Base-by-base conservation (phyloP, 2,329 filamentous ascomycete genomes). In the Sclerotiophoma versabilis region DNA sequence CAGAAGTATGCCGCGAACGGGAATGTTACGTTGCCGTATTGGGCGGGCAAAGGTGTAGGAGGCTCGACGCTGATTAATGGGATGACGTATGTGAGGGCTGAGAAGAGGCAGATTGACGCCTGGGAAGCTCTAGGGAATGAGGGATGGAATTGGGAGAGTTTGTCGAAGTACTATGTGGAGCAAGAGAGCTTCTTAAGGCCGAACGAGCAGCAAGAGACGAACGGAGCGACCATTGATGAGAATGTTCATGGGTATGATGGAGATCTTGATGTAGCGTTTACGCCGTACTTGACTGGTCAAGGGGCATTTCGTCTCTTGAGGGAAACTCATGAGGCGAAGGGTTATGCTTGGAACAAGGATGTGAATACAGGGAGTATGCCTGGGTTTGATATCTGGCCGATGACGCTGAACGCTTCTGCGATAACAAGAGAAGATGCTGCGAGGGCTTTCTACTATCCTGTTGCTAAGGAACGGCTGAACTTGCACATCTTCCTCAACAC, bases 361-460 rank as follows among this genome's bases (percentile, higher is more conserved):
- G 53, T 74, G 1, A 80, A 81, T 59, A 70, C 68, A 11, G 79
- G 80, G 4, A 49, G 62, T 11, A 75, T 81, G 75, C 59, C 72
- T n/a, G 80, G 80, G 9, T 80, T 77, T 54, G 67, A 68, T 14
- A 54, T 76, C 2, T 79, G 73, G 64, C 77, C 79, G 2, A 72
- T 70, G 59, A 82, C 77, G 1, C 49, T 80, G 14, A 70, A 81
- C 52, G 54, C 65, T 1, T 64, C 66, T 2, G 64, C 67, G 14
- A 68, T 75, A 55, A 66, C 77, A 10, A 74, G 80, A 10, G 74
- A 77, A 50, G 79, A 82, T 65, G 77, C 80, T 29, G 80, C 77
- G 4, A 69, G 78, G 14, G 77, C 79, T 4, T 82, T 80, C 58
- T 82, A 80, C 59, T 79, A 71, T 47, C 78, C 80, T 1, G 63